Evolutionary conservation across 768 basidiomycete species (phyloP).

Genomic region (Leucosporidium creatinivorum): DNA sequence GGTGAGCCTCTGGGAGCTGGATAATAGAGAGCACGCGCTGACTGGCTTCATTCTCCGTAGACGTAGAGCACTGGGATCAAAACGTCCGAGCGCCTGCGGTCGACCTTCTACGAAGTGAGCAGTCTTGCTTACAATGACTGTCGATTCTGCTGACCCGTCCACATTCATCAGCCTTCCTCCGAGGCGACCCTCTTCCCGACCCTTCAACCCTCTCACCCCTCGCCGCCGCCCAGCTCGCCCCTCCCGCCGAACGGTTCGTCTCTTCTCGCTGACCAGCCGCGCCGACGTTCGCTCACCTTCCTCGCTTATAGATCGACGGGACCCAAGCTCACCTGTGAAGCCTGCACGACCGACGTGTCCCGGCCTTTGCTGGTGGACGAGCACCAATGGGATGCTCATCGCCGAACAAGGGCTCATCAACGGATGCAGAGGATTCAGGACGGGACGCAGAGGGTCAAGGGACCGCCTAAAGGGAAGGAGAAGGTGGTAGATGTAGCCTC

Average conservation of each 20-base stretch:
- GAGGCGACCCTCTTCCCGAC: constrained; percentile 4
- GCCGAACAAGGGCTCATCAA: no score
- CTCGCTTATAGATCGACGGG: background rate
- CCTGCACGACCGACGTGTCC: constrained; percentile 12
- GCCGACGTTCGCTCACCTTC: background rate
- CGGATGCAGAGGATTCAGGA: no score
- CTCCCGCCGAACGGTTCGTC: background rate
- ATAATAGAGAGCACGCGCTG: background rate
- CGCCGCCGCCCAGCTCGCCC: constrained; percentile 7
- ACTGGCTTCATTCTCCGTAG: background rate
- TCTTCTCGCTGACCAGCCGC: background rate
- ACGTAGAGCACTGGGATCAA: constrained; percentile 14
- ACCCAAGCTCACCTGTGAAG: constrained; percentile 20
- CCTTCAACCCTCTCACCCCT: constrained; percentile 7
- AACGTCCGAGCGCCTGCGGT: constrained; percentile 13
- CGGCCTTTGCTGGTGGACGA: constrained; percentile 28
- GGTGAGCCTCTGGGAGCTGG: background rate
- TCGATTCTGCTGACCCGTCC: background rate
- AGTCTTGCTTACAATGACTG: no score
- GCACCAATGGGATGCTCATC: constrained; percentile 21
- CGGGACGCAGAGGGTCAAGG: no score
- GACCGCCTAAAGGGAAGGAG: no score
- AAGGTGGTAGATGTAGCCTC: no score
- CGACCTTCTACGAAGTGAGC: constrained; percentile 3
- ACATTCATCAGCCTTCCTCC: constrained; percentile 15